phyloP scores from a whole-genome alignment of 2,329 filamentous ascomycete genomes.

The Colletotrichum sp. region DNA sequence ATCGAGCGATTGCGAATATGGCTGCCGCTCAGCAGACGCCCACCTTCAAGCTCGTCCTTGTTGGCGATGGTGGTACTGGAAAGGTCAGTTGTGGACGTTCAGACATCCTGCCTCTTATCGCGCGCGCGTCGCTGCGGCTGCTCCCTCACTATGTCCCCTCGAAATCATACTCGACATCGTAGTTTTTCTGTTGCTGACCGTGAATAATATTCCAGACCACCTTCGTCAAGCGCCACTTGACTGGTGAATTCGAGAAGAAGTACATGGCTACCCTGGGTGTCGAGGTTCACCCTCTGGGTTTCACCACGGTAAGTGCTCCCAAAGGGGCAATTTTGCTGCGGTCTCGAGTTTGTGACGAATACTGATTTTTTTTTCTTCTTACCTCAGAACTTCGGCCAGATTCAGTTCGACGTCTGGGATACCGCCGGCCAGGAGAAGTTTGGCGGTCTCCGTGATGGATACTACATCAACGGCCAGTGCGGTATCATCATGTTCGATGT shows the following conservation, averaged over 20 bases:
- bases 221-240: conserved; percentile 99
- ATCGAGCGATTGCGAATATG: conserved; percentile 57
- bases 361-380: conserved; percentile 20
- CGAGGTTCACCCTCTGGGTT: conserved; percentile 97
- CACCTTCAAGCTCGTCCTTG: conserved; percentile 99
- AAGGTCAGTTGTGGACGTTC: conserved; percentile 66
- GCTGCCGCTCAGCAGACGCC: conserved; percentile 66
- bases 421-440: conserved; percentile 99
- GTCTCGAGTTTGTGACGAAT: neutral
- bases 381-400: conserved; percentile 90
- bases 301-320: conserved; percentile 83
- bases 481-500: conserved; percentile 99
- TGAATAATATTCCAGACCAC: conserved; percentile 72
- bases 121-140: neutral
- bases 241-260: conserved; percentile 99
- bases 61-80: conserved; percentile 98
- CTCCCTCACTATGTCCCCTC: neutral
- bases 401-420: conserved; percentile 99
- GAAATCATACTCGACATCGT: neutral
- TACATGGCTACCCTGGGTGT: conserved; percentile 99
- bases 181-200: conserved; percentile 24
- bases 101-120: neutral
- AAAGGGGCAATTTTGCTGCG: conserved; percentile 14
- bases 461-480: conserved; percentile 99
- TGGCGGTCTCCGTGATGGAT: conserved; percentile 97